Conservation (phyloP, 257 asterid genomes). For the Agastache rugosa region DNA sequence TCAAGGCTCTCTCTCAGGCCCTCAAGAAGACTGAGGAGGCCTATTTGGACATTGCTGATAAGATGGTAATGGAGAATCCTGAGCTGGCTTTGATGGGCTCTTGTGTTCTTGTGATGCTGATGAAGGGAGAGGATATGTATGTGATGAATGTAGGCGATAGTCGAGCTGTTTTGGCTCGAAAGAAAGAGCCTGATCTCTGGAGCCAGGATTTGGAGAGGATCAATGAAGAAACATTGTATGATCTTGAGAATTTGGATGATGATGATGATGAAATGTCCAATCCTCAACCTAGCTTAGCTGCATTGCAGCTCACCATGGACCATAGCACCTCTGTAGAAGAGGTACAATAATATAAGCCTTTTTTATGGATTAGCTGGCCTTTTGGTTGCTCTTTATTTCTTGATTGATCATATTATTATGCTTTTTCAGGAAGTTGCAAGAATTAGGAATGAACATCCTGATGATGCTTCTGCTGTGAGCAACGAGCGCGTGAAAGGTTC, state of each 20-base stretch:
- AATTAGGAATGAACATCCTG: constrained; percentile 75
- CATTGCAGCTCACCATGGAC: constrained; percentile 83
- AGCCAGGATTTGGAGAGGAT: constrained; percentile 95
- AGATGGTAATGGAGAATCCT: constrained; percentile 84
- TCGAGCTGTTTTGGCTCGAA: constrained; percentile 85
- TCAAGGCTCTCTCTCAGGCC: constrained; percentile 78
- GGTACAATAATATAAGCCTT: constrained; percentile 44
- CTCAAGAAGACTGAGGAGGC: constrained; percentile 83
- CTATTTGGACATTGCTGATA: constrained; percentile 79
- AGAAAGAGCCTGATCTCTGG: constrained; percentile 87
- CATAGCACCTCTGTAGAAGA: constrained; percentile 89
- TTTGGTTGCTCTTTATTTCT: not conserved
- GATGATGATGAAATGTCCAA: constrained; percentile 56
- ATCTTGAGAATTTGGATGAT: constrained; percentile 70
- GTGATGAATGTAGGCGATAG: constrained; percentile 98
- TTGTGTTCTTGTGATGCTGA: constrained; percentile 90
- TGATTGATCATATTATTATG: constrained; percentile 29
- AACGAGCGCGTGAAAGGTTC: constrained; percentile 97
- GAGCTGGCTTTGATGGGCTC: constrained; percentile 97
- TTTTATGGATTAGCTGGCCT: not conserved
- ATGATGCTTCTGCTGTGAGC: constrained; percentile 72
- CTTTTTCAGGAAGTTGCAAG: constrained; percentile 73
- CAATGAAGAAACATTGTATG: constrained; percentile 80
- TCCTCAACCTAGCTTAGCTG: constrained; percentile 54
- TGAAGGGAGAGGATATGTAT: constrained; percentile 94